Conservation (phyloP, 345 rosid species). For the Dimocarpus longan region DNA sequence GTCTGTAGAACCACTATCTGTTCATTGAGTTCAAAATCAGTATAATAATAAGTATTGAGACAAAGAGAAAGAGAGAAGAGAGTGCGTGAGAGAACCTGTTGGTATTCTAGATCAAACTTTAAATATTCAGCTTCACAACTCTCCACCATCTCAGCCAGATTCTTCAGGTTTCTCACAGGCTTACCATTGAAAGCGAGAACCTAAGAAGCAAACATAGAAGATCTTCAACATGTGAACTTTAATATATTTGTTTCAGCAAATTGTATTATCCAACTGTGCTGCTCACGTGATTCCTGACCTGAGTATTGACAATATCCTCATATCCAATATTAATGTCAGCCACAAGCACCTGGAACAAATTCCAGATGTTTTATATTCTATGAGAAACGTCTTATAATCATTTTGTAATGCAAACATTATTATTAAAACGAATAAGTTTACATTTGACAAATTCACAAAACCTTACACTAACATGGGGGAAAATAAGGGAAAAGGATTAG, state of each 20-base stretch:
- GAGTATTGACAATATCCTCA: slow-evolving; percentile 91
- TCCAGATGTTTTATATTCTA: background rate
- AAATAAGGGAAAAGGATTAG: background rate
- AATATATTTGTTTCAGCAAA: slow-evolving; percentile 15
- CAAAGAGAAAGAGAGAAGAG: background rate
- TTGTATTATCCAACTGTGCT: background rate
- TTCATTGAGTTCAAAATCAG: slow-evolving; percentile 12
- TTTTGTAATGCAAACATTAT: background rate
- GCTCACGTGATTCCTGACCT: slow-evolving; percentile 44
- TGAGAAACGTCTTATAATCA: background rate
- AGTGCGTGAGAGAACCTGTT: slow-evolving; percentile 58
- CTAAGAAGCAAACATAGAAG: slow-evolving; percentile 38
- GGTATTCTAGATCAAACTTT: slow-evolving; percentile 79
- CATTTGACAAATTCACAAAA: background rate
- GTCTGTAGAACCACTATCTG: slow-evolving; percentile 75
- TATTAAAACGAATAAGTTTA: background rate
- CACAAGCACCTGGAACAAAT: slow-evolving; percentile 73
- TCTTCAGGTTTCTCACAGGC: slow-evolving; percentile 82
- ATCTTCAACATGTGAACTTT: slow-evolving; percentile 7
- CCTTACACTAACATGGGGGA: background rate
- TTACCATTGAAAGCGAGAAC: slow-evolving; percentile 84
- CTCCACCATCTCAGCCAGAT: slow-evolving; percentile 83
- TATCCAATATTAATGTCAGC: slow-evolving; percentile 93
- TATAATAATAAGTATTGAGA: background rate
- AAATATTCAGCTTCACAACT: slow-evolving; percentile 77